A percentile compares a stretch with the other conserved stretches of the same genome.
Conservation (phyloP, 768 basidiomycete species). For the Cystobasidium ongulense region DNA sequence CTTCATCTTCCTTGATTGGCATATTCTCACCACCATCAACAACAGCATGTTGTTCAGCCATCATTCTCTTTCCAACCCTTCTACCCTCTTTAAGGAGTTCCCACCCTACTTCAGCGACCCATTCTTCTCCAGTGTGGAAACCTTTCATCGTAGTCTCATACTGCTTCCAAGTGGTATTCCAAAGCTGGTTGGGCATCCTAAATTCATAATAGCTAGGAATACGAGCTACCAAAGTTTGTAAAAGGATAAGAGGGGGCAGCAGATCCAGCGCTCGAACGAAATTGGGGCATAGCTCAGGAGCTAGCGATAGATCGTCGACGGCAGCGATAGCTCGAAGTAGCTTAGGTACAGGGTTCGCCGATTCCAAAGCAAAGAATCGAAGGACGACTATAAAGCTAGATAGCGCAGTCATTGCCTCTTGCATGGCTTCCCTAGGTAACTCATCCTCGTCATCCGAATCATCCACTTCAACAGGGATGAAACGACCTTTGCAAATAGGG, state of each 20-base stretch:
- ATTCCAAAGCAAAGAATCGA: conserved; percentile 32
- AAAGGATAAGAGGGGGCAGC: conserved; percentile 38
- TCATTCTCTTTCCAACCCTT: background rate
- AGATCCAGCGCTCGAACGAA: conserved; percentile 36
- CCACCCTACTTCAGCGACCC: conserved; percentile 39
- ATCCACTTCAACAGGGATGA: conserved; percentile 37
- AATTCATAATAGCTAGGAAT: conserved; percentile 34
- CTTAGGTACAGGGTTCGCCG: background rate
- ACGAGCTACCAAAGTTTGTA: conserved; percentile 40
- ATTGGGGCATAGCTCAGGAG: conserved; percentile 35
- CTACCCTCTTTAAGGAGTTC: conserved; percentile 36
- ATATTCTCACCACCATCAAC: conserved; percentile 2
- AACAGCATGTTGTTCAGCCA: background rate
- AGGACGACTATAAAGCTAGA: conserved; percentile 38
- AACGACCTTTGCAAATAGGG: conserved; percentile 36
- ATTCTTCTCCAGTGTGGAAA: conserved; percentile 40
- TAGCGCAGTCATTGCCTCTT: conserved; percentile 41
- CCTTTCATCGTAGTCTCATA: conserved; percentile 39
- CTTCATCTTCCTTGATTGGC: background rate
- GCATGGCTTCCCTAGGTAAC: conserved; percentile 40
- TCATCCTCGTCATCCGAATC: conserved; percentile 38
- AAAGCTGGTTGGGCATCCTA: conserved; percentile 38
- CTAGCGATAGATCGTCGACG: background rate
- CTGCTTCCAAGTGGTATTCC: conserved; percentile 36
- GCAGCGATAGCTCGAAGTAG: background rate